phyloP scores from a whole-genome alignment of 2,329 filamentous ascomycete species.

The Akanthomyces muscarius region DNA sequence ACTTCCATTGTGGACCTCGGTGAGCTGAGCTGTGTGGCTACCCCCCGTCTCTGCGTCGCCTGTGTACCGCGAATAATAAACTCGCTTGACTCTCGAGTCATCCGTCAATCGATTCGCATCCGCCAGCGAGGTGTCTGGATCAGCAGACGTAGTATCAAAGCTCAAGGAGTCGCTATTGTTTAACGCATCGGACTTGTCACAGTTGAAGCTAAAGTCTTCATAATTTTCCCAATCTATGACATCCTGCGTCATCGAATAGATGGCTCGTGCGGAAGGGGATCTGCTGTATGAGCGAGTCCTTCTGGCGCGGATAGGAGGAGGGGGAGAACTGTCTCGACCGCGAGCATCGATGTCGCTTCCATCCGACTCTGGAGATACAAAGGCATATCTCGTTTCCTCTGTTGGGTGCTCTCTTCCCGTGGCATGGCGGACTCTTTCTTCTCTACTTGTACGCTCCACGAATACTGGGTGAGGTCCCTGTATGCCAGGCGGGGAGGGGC shows the following conservation, averaged over 20 bases:
- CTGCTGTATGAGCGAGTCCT: not conserved
- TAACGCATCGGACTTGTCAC: conserved; percentile 21
- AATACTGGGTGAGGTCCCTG: not conserved
- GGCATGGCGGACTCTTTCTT: not conserved
- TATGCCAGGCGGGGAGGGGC: not conserved
- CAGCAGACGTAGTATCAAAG: conserved; percentile 26
- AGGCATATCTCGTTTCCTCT: not conserved
- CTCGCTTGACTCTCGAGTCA: conserved; percentile 22
- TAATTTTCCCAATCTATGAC: conserved; percentile 6
- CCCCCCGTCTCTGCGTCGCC: conserved; percentile 36
- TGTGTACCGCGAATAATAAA: conserved; percentile 36
- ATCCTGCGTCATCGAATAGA: not conserved
- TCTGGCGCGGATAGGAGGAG: not conserved
- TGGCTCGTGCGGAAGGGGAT: not conserved
- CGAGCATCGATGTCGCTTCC: not conserved
- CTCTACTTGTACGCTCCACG: not conserved
- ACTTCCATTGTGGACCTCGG: conserved; percentile 32
- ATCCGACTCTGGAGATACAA: not conserved
- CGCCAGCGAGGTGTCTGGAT: conserved; percentile 22
- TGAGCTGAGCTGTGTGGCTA: conserved; percentile 33
- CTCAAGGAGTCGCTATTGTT: conserved; percentile 29
- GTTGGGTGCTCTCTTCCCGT: not conserved
- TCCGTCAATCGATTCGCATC: conserved; percentile 17
- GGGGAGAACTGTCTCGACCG: not conserved
- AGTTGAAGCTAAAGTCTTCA: conserved; percentile 16